Base-by-base conservation (phyloP, 2,329 filamentous ascomycete genomes). In the Hysterium pulicare region DNA sequence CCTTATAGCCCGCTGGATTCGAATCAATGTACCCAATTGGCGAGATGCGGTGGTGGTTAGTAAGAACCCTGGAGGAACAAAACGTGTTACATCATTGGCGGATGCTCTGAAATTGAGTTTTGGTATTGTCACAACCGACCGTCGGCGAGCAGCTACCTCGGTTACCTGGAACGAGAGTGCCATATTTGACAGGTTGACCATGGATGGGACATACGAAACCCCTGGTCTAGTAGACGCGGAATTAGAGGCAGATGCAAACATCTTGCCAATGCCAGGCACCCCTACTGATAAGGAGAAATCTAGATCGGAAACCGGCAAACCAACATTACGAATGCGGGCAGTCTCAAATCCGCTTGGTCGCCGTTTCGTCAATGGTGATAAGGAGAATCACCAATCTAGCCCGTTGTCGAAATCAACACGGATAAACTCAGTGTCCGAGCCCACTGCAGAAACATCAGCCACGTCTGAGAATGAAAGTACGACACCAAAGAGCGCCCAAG, bases 81-180 rank as follows among this genome's bases (percentile, higher is more conserved):
- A 98, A 74, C 82, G 93, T 52, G 93, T 97, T 30, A 98, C 93
- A 11, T 96, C 91, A 21, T 75, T 98, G 41, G 93, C 93, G 47
- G 93, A 98, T 71, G 90, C 90, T 2, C 71, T 98, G 55, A 97
- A 97, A 76, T 80, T 98, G 55, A 97, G 94, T 73, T 98, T 98
- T 56, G 93, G 93, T 53, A 90, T 98, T 62, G 90, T 98, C 42
- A 94, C 88, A 2, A 94, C 89, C 5, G 89, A 94, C 55, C 78
- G 64, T 49, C 55, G 51, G 17, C 73, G 55, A 73, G 76, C 28
- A 64, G 69, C 51, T 38, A 58, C 55, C 15, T 48, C 54, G 5
- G 54, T 84, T 78, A 59, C 84, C 23, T 64, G 90, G 82, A 80
- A 81, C 36, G 84, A 84, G 46, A 95, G 89, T 65, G 84, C 87